Evolutionary conservation across 2,329 filamentous ascomycete species (phyloP).

Genomic region (Blastomyces emzantsi): DNA sequence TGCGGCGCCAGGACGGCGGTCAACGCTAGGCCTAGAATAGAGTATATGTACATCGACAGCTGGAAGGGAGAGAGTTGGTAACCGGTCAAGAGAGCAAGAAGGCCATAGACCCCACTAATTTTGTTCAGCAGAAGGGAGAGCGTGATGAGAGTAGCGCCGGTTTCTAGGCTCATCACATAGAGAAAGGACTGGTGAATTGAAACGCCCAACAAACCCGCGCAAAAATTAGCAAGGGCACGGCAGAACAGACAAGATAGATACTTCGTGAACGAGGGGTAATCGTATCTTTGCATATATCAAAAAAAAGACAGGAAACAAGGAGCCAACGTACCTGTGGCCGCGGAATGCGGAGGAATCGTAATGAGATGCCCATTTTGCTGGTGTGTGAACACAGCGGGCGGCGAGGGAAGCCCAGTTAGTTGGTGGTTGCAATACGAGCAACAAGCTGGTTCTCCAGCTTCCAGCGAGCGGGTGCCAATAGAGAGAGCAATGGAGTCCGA

Average conservation of each 20-base stretch:
- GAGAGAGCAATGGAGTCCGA: neutral
- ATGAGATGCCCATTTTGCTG: slow-evolving; percentile 30
- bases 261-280: too few relatives aligned
- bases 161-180: slow-evolving; percentile 75
- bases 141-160: slow-evolving; percentile 75
- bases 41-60: slow-evolving; percentile 87
- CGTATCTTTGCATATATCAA: neutral
- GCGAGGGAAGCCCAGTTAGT: neutral
- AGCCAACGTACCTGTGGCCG: slow-evolving; percentile 38
- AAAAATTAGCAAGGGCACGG: slow-evolving; percentile 3
- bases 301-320: neutral
- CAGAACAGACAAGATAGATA: neutral
- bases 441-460: slow-evolving; percentile 3
- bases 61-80: slow-evolving; percentile 74
- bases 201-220: neutral
- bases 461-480: neutral
- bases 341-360: slow-evolving; percentile 41
- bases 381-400: slow-evolving; percentile 2
- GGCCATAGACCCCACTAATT: slow-evolving; percentile 78
- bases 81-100: slow-evolving; percentile 81
- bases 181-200: slow-evolving; percentile 60
- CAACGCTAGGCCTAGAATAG: slow-evolving; percentile 58
- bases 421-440: neutral
- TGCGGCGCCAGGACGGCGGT: slow-evolving; percentile 66
- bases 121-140: slow-evolving; percentile 85